Percentiles rank a stretch among this genome's conserved stretches.
phyloP scores from a whole-genome alignment of 176 grass and related monocot species.

The Tuctoria greenei region DNA sequence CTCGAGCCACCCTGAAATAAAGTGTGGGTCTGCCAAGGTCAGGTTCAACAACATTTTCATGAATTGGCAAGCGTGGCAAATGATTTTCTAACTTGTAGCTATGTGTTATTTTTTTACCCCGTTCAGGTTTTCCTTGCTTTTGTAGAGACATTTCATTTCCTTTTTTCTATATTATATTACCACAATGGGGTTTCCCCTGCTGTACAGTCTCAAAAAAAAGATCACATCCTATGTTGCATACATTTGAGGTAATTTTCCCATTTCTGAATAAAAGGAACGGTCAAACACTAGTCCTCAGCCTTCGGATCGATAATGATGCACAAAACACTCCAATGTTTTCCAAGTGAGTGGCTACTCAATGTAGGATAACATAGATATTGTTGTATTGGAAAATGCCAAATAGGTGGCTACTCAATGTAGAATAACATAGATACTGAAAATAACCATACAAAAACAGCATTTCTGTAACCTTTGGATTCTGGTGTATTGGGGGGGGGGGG shows the following conservation, averaged over 20 bases:
- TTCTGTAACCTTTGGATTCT: neutral
- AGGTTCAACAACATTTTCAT: slow-evolving; percentile 16
- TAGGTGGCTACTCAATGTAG: too few species aligned
- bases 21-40: neutral
- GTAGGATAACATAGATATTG: neutral
- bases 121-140: too few species aligned
- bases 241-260: neutral
- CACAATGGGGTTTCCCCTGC: too few species aligned
- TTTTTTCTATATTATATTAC: too few species aligned
- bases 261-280: neutral
- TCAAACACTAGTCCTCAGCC: neutral
- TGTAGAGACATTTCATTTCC: too few species aligned
- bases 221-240: neutral
- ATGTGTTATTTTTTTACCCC: too few species aligned
- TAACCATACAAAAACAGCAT: slow-evolving; percentile 8
- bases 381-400: too few species aligned
- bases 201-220: neutral
- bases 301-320: neutral
- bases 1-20: neutral
- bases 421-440: neutral
- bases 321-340: neutral
- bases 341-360: neutral
- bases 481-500: neutral
- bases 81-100: neutral
- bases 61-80: neutral